Evolutionary conservation across 2,329 filamentous ascomycete species (phyloP).

Genomic region (Verticillium zaregamsianum): DNA sequence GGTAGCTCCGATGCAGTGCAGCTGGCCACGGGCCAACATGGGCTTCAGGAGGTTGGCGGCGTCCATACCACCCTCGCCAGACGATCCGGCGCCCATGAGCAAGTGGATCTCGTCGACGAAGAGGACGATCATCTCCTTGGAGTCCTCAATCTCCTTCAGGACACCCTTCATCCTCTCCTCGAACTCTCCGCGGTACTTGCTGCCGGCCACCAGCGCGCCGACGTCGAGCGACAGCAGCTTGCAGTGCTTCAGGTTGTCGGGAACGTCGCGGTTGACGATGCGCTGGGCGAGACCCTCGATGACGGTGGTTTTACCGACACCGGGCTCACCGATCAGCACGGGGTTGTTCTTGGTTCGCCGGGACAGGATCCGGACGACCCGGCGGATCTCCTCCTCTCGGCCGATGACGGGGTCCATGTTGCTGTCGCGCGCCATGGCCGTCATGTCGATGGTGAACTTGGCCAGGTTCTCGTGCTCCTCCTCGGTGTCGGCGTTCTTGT

Average conservation of each 20-base stretch:
- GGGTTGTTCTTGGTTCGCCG: constrained; percentile 98
- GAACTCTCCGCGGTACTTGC: constrained; percentile 98
- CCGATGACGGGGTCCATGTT: constrained; percentile 98
- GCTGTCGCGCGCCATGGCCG: constrained; percentile 88
- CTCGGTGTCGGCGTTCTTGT: constrained; percentile 91
- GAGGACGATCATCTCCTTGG: constrained; percentile 93
- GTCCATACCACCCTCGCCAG: constrained; percentile 97
- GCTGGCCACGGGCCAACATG: constrained; percentile 92
- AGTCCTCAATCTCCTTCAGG: constrained; percentile 90
- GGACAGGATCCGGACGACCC: constrained; percentile 87
- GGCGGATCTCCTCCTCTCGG: constrained; percentile 89
- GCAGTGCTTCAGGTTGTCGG: constrained; percentile 90
- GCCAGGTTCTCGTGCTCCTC: constrained; percentile 91
- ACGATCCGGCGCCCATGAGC: constrained; percentile 93
- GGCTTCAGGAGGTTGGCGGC: constrained; percentile 96
- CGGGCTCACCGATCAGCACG: constrained; percentile 93
- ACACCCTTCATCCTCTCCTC: constrained; percentile 99
- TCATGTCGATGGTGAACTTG: constrained; percentile 99
- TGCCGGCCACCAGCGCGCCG: constrained; percentile 89
- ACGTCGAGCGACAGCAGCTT: constrained; percentile 93
- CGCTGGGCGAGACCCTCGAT: constrained; percentile 93
- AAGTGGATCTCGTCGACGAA: constrained; percentile 99
- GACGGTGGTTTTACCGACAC: constrained; percentile 97
- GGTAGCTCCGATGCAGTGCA: constrained; percentile 97
- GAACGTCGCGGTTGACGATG: constrained; percentile 95